Conservation (phyloP, 2,329 filamentous ascomycete genomes). For the Cordyceps farinosa region DNA sequence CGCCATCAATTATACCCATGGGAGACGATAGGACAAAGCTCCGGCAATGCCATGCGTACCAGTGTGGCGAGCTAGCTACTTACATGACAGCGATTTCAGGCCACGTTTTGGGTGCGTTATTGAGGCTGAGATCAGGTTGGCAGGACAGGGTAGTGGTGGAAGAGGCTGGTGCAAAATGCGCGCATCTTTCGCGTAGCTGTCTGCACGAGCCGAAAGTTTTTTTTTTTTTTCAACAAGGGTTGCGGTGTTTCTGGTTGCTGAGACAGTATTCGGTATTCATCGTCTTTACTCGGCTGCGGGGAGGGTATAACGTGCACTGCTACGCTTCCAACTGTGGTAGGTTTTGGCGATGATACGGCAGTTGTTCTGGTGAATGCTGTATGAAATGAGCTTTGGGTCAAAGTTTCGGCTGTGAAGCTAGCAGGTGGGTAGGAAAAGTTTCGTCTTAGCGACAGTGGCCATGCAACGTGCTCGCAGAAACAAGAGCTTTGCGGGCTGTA, state of each 20-base stretch:
- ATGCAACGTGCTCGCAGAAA: not conserved
- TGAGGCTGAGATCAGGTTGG: not conserved
- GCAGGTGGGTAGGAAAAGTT: not conserved
- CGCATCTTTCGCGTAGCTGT: not conserved
- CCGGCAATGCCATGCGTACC: not conserved
- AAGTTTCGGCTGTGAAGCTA: constrained; percentile 9
- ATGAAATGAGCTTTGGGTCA: constrained; percentile 1
- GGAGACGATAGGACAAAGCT: not conserved
- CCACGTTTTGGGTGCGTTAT: not conserved
- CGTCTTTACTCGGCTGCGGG: not conserved
- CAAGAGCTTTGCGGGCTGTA: not conserved
- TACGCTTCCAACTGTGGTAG: not conserved
- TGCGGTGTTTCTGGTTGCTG: not conserved
- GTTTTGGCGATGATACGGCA: constrained; percentile 2
- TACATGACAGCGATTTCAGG: not conserved
- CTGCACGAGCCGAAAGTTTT: not conserved
- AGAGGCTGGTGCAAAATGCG: too few relatives aligned
- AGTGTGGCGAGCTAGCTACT: not conserved
- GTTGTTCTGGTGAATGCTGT: not conserved
- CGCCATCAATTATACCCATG: constrained; percentile 3
- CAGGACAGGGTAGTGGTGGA: not conserved
- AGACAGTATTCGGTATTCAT: not conserved
- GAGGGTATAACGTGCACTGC: not conserved
- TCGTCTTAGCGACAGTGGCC: not conserved
- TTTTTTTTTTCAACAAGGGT: not conserved